phyloP scores from a whole-genome alignment of 1,284 basidiomycete species.

The Malassezia caprae region DNA sequence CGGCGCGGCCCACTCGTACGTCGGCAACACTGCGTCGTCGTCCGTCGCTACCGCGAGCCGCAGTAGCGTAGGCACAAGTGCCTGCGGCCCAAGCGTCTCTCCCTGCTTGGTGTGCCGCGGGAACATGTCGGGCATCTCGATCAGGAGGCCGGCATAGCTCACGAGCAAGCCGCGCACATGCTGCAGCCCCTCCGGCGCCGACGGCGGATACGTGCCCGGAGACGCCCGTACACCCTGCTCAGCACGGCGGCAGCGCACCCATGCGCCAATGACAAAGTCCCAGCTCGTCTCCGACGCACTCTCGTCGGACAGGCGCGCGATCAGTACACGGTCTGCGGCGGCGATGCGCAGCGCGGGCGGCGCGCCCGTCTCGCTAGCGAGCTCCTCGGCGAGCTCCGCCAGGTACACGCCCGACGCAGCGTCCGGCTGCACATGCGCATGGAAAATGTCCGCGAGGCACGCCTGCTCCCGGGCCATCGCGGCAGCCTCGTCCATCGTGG shows the following conservation, averaged over 20 bases:
- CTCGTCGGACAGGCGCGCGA: conserved; percentile 75
- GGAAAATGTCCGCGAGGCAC: conserved; percentile 4
- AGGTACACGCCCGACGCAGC: conserved; percentile 58
- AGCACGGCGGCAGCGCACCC: conserved; percentile 56
- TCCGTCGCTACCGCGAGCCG: conserved; percentile 23
- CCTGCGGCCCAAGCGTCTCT: conserved; percentile 52
- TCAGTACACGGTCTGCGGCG: conserved; percentile 68
- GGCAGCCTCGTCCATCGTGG: conserved; percentile 4
- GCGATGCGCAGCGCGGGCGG: conserved; percentile 15
- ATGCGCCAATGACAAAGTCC: conserved; percentile 80
- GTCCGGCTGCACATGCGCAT: not conserved
- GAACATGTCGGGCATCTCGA: conserved; percentile 87
- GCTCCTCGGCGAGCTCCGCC: conserved; percentile 63
- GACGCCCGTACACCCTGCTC: conserved; percentile 20
- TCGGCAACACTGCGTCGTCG: not conserved
- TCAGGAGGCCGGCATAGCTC: conserved; percentile 76
- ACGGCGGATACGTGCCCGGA: not conserved
- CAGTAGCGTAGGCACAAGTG: conserved; percentile 53
- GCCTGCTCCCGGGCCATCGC: conserved; percentile 7
- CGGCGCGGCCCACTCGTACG: conserved; percentile 38
- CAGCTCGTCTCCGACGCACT: conserved; percentile 67
- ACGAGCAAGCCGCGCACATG: conserved; percentile 56
- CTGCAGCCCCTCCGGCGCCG: conserved; percentile 9
- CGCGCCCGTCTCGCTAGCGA: conserved; percentile 55
- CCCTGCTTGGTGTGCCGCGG: conserved; percentile 50